phyloP scores from a whole-genome alignment of 306 rosid genomes.

The Cucurbita ficifolia region DNA sequence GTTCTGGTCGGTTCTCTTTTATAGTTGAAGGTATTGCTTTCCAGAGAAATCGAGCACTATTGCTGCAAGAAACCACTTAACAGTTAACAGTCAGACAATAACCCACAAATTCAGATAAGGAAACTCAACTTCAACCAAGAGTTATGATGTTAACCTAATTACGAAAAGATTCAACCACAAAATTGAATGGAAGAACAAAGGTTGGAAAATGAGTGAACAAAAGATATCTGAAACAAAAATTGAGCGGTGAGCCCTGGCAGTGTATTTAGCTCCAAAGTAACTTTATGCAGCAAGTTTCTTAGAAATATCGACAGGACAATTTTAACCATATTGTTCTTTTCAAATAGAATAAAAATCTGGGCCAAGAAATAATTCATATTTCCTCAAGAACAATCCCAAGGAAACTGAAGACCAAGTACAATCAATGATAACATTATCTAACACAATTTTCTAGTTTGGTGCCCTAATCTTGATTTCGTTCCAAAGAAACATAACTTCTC shows the following conservation, averaged over 20 bases:
- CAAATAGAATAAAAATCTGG: neutral
- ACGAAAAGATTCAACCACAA: neutral
- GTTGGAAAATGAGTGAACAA: neutral
- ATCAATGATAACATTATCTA: neutral
- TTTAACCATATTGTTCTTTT: neutral
- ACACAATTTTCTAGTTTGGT: neutral
- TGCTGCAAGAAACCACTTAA: constrained; percentile 45
- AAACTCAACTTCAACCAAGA: neutral
- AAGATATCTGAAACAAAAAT: neutral
- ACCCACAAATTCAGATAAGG: neutral
- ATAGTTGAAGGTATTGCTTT: constrained; percentile 49
- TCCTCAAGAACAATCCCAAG: neutral
- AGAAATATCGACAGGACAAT: neutral
- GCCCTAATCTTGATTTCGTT: neutral
- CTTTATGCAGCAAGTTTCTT: neutral
- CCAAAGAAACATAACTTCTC: neutral
- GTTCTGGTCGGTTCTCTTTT: constrained; percentile 59
- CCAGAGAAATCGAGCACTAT: constrained; percentile 86
- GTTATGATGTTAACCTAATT: neutral
- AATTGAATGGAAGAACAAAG: neutral
- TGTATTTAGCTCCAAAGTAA: neutral
- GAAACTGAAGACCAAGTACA: neutral
- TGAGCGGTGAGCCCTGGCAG: neutral
- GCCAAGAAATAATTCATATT: neutral
- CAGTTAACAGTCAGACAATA: constrained; percentile 4